A percentile compares a stretch with the other conserved stretches of the same genome.
phyloP scores from a whole-genome alignment of 306 rosid genomes.

The Ziziphus jujuba region DNA sequence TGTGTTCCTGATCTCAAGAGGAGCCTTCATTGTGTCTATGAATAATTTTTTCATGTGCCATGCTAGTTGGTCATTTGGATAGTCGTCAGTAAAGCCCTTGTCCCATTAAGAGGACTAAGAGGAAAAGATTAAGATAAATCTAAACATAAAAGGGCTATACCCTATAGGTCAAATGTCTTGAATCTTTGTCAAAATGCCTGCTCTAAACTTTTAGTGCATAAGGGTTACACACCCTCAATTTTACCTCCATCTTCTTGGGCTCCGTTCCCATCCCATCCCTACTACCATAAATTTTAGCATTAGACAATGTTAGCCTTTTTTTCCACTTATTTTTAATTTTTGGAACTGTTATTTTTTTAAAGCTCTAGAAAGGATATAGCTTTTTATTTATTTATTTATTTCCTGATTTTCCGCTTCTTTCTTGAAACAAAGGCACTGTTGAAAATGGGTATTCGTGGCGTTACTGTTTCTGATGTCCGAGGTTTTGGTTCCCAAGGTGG shows the following conservation, averaged over 20 bases:
- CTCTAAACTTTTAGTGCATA: no score
- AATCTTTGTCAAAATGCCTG: no score
- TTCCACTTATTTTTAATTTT: not conserved
- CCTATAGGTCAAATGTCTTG: no score
- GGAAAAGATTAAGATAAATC: no score
- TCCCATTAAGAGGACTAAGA: no score
- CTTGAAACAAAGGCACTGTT: conserved; percentile 60
- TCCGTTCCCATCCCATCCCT: not conserved
- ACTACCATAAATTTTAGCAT: not conserved
- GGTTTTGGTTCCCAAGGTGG: conserved; percentile 99
- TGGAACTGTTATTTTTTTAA: not conserved
- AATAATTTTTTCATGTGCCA: no score
- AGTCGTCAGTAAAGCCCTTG: no score
- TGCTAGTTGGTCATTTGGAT: no score
- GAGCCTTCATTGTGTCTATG: not conserved
- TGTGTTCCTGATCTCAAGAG: not conserved
- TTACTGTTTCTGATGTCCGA: conserved; percentile 79
- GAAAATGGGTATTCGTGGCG: conserved; percentile 86
- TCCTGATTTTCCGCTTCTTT: conserved; percentile 14
- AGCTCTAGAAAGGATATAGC: not conserved
- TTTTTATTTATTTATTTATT: no score
- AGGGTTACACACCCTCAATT: no score
- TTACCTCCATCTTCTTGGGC: not conserved
- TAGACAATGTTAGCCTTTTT: not conserved
- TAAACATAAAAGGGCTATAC: no score